Conservation (phyloP, 148 eudicot genomes). For the Vaccinium darrowii region DNA sequence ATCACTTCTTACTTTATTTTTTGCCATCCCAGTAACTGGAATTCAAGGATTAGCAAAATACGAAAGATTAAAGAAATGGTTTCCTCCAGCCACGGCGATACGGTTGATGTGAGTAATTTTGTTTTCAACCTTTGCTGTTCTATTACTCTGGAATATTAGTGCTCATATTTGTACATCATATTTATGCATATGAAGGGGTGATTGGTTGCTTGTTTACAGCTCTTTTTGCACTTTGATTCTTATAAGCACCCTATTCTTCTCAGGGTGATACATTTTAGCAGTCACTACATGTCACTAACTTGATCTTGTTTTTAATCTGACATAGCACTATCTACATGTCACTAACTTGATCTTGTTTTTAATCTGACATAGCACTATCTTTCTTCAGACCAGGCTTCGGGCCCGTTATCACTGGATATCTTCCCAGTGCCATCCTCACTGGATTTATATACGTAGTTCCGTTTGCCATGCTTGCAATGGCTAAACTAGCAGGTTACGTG, state of each 20-base stretch:
- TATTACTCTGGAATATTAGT: neutral
- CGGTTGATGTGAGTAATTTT: conserved; percentile 60
- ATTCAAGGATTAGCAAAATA: conserved; percentile 91
- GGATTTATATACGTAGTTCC: conserved; percentile 80
- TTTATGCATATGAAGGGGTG: neutral
- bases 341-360: neutral
- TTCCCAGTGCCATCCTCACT: conserved; percentile 84
- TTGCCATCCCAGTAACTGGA: conserved; percentile 79
- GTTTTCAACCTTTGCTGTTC: neutral
- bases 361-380: conserved; percentile 1
- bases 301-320: neutral
- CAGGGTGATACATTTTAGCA: conserved; percentile 1
- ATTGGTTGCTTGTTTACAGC: neutral
- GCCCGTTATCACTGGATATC: conserved; percentile 77
- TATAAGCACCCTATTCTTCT: neutral
- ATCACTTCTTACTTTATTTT: conserved; percentile 78
- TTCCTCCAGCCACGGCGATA: conserved; percentile 89
- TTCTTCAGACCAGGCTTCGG: conserved; percentile 74
- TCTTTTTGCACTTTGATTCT: neutral
- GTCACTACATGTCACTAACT: neutral
- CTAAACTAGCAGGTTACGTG: conserved; percentile 64
- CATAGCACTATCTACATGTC: conserved; percentile 2
- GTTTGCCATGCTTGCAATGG: conserved; percentile 77
- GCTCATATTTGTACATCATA: neutral
- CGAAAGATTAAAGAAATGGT: conserved; percentile 81